Base-by-base conservation (phyloP, 164 flowering plant species). In the Cinnamomum chago region DNA sequence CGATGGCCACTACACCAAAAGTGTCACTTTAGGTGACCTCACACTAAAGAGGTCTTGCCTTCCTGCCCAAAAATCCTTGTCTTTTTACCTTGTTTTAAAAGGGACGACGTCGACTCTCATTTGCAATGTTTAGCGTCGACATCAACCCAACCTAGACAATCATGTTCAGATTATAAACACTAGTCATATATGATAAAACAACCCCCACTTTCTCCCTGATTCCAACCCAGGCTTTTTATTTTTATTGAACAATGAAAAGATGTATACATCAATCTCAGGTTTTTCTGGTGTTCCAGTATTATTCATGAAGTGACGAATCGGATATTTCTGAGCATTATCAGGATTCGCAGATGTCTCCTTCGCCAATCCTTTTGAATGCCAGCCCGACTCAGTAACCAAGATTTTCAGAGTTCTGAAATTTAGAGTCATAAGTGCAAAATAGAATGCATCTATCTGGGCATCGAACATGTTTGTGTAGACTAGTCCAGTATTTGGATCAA, bases 171-270 rank as follows among this genome's bases (percentile, higher is more conserved):
- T 75, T 89, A 71, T 95, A 96, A 5, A 91, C 87, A 74, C 93
- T 92, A 22, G 94, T 92, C 79, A 87, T 89, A 75, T 90, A 92
- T 0, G 97, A 79, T 90, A 95, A 82, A 87, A 92, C 70, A 95
- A 76, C 2, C 97, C 99, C 96, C 95, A 95, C 82, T 95, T 95
- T 75, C 98, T 91, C 84, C 93, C 98, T n/a, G 99, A 95, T 55
- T 81, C 94, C 79, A 88, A 25, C 9, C 99, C 99, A 0, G 97
- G 91, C 81, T 92, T 93, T 77, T 95, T 85, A 75, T 93, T 92
- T 85, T 95, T 98, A 74, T 95, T 95, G 81, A 95, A 95, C 81
- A 95, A 81, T 0, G 98, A 89, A 79, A 92, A 95, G 6, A 95
- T 82, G 62, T 92, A 95, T 5, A 88, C 86, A 78, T 91, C 97